Evolutionary conservation across 768 basidiomycete species (phyloP), one percentile per base, ranked within the genome.

Genomic region (Rhizopogon salebrosus): DNA sequence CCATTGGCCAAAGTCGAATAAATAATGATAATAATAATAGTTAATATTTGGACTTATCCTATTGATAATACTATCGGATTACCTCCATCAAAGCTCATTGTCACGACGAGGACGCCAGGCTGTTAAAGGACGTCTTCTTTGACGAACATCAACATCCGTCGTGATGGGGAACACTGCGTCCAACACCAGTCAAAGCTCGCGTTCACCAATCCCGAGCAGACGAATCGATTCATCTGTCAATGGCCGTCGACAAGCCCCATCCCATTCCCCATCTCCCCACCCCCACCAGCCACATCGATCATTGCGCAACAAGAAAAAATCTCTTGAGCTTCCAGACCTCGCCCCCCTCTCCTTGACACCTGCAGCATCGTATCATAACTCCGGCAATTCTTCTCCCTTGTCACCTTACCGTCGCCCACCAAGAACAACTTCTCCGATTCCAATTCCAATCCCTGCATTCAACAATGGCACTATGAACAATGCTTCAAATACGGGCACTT

Each of bases 321-420:
- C 84, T 0, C 80, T 90, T 18, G 85, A 90, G 64, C 75, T 90
- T 23, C 87, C 87, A 49, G 87, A 89, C 72, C 82, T 90, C 60
- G 78, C 78, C 11, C 69, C 71, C 54, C 75, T 79, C 57, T 69
- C 76, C 41, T 61, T 80, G 55, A 74, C 78, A 52, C 75, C 76
- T 53, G 69, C 69, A 45, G 58, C 68, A 39, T 70, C 72, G 26
- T 62, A 64, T 52, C 68, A 64, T 40, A 61, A 59, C 53, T 70
- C 73, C 41, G 65, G 71, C 36, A 69, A 72, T 41, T 64, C 70
- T 45, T 74, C 76, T 26, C 74, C 74, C 58, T 72, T 72, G 68
- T 69, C 71, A 20, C 64, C 66, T 27, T 63, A 68, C 59, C 74
- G 75, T 60, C 68, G 75, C 4, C 68, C 67, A 55, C 67, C 58